Conservation (phyloP, 306 rosid genomes). For the Trifolium repens region DNA sequence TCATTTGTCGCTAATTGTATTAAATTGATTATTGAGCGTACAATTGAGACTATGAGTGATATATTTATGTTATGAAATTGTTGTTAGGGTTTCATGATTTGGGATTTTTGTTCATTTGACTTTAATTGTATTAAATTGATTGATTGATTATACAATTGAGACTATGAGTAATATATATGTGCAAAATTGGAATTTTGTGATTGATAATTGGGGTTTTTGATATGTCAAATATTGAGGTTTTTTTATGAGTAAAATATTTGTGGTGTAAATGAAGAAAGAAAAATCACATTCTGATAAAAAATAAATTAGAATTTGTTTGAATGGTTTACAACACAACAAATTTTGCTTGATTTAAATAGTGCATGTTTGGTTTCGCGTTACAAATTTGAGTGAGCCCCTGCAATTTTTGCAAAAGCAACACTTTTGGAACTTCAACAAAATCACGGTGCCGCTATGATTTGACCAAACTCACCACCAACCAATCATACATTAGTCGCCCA, state of each 20-base stretch:
- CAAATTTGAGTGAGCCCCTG: no score
- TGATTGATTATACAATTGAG: no score
- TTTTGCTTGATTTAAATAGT: no score
- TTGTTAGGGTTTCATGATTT: not conserved
- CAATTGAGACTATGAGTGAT: not conserved
- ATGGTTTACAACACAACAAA: no score
- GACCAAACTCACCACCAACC: no score
- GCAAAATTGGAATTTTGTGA: no score
- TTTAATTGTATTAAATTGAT: no score
- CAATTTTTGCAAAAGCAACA: not conserved
- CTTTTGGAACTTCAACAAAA: not conserved
- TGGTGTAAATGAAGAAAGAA: not conserved
- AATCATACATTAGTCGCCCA: not conserved
- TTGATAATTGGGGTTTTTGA: not conserved
- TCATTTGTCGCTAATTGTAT: not conserved
- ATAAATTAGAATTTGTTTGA: not conserved
- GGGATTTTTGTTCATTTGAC: no score
- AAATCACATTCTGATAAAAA: not conserved
- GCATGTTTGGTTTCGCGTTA: not conserved
- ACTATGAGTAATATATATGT: no score
- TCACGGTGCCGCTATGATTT: no score
- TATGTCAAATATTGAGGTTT: not conserved
- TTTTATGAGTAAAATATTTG: no score
- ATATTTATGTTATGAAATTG: not conserved
- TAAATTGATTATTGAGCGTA: not conserved